Evolutionary conservation across 768 basidiomycete species (phyloP).

Genomic region (Pleurotus platypus): DNA sequence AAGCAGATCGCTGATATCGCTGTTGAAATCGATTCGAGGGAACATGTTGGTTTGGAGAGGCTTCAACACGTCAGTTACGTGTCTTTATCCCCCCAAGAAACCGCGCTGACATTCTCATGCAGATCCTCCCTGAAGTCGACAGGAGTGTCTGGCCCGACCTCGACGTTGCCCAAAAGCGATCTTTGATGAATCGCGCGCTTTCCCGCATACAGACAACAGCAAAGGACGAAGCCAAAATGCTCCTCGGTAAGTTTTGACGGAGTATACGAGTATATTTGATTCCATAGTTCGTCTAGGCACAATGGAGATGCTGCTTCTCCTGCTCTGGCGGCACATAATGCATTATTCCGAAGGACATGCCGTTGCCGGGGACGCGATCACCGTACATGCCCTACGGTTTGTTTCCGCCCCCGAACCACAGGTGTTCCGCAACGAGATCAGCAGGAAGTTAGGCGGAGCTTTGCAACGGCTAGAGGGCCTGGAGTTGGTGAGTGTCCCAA

Average conservation of each 20-base stretch:
- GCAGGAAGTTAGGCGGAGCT: conserved; percentile 49
- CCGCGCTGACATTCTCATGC: background rate
- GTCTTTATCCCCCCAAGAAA: background rate
- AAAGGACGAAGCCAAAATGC: conserved; percentile 44
- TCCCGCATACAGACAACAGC: conserved; percentile 36
- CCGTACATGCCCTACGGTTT: conserved; percentile 49
- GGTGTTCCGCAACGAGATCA: conserved; percentile 54
- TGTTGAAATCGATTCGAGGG: conserved; percentile 67
- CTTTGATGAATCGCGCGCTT: conserved; percentile 62
- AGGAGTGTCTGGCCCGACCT: conserved; percentile 59
- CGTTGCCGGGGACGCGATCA: conserved; percentile 28
- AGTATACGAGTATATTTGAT: background rate
- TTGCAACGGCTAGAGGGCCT: conserved; percentile 52
- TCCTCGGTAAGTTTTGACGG: conserved; percentile 45
- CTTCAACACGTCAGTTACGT: conserved; percentile 57
- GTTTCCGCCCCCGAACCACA: conserved; percentile 55
- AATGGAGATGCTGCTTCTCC: conserved; percentile 73
- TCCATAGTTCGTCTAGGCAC: conserved; percentile 39
- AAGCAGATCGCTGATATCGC: conserved; percentile 66
- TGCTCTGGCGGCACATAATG: conserved; percentile 77
- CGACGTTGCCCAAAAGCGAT: conserved; percentile 65
- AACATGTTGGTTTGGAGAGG: conserved; percentile 69
- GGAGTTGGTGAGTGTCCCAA: conserved; percentile 26
- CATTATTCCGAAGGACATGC: conserved; percentile 52
- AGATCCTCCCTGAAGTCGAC: conserved; percentile 41